phyloP scores from a whole-genome alignment of 306 rosid genomes.

The Gillenia trifoliata region DNA sequence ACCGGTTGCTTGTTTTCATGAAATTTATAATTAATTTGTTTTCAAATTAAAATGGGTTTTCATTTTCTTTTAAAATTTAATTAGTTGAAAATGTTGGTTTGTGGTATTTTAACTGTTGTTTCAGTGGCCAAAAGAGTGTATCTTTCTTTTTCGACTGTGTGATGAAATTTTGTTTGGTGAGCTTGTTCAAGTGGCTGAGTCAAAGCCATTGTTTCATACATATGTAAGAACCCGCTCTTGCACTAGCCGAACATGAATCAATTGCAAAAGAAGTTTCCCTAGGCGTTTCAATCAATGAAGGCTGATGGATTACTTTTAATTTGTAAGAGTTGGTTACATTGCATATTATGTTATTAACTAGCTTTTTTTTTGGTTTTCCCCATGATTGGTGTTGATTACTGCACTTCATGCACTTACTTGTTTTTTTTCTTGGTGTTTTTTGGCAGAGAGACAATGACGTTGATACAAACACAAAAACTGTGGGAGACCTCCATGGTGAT shows the following conservation, averaged over 20 bases:
- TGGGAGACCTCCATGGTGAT: conserved; percentile 9
- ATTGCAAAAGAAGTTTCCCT: conserved; percentile 88
- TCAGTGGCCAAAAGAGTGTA: conserved; percentile 35
- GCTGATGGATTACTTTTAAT: conserved; percentile 88
- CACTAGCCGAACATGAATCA: conserved; percentile 77
- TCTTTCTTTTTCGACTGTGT: conserved; percentile 25
- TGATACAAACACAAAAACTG: conserved; percentile 21
- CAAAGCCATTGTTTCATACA: conserved; percentile 70
- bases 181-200: conserved; percentile 66
- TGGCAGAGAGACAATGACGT: conserved; percentile 27
- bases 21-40: neutral
- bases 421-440: conserved; percentile 5
- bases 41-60: neutral
- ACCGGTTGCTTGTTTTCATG: neutral
- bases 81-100: neutral
- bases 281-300: conserved; percentile 90
- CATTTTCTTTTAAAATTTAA: neutral
- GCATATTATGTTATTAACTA: conserved; percentile 11
- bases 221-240: conserved; percentile 81
- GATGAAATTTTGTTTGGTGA: conserved; percentile 43
- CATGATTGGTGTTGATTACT: neutral
- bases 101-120: conserved; percentile 22
- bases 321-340: conserved; percentile 94
- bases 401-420: conserved; percentile 20
- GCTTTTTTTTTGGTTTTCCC: neutral